Evolutionary conservation across 176 grass and related monocot species (phyloP), one percentile per base, ranked within the genome.

Genomic region (Rhipidocladum racemiflorum): DNA sequence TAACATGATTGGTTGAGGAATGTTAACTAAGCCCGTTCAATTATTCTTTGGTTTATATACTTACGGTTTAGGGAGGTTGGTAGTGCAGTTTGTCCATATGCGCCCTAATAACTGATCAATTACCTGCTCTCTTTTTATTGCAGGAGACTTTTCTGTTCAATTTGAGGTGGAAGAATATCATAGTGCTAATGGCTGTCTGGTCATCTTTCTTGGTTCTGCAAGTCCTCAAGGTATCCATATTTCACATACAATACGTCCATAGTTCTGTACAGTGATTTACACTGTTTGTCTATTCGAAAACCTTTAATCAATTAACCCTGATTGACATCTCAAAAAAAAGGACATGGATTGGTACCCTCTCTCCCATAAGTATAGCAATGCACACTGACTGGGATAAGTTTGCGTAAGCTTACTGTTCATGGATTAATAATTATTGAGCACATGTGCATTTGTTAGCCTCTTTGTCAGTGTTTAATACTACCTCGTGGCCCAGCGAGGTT

Each of bases 111-210:
- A 34, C 43, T 85, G 59, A 70, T n/a, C n/a, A n/a, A n/a, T 63
- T 73, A 28, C 15, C 10, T 55, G 32, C 43, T 32, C 10, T 2
- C 0, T 24, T 57, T 73, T 69, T 10, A 49, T 86, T 70, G 18
- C 79, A 99, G 97, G 92, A 99, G 20, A 90, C 83, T 45, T 62
- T 99, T 32, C 20, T 77, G 43, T 96, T 92, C 91, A 99, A 99
- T 56, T 50, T 91, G 88, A 99, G 89, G 24, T 93, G 90, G 91
- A 95, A 93, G 88, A 85, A 92, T 78, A 90, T 96, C 28, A 69
- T 91, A 32, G 60, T 96, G 20, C 80, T 99, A 21, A 65, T 95
- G 85, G 15, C 88, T 20, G 77, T 90, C 46, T 99, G 97, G 97
- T 93, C 77, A 25, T 78, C 44, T 65, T 99, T 93, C 80, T 74